Conservation (phyloP, 2,329 filamentous ascomycete species). For the Stachybotrys echinatus region DNA sequence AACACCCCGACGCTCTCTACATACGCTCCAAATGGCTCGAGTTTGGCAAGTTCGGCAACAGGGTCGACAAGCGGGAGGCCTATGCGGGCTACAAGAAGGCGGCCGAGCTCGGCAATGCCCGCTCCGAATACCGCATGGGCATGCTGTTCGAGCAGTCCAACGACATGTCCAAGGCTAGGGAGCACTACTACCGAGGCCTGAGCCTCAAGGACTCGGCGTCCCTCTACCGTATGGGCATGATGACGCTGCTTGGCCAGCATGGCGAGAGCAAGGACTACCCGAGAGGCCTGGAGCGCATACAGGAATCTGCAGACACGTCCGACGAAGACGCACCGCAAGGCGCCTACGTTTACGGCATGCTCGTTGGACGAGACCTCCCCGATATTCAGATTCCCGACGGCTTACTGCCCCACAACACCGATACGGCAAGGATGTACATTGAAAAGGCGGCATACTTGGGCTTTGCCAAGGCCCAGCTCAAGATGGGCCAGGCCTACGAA, state of each 20-base stretch:
- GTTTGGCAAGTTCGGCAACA: constrained; percentile 91
- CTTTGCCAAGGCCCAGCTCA: constrained; percentile 92
- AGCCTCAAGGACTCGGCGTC: constrained; percentile 81
- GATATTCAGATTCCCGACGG: constrained; percentile 74
- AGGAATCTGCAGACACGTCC: constrained; percentile 74
- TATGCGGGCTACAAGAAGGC: constrained; percentile 81
- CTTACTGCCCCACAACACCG: constrained; percentile 66
- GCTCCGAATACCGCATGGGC: constrained; percentile 93
- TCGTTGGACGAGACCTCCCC: constrained; percentile 84
- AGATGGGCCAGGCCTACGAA: constrained; percentile 96
- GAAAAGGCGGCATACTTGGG: constrained; percentile 95
- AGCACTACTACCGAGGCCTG: constrained; percentile 82
- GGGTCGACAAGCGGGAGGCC: constrained; percentile 90
- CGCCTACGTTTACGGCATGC: constrained; percentile 93
- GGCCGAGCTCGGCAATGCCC: constrained; percentile 78
- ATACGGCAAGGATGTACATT: constrained; percentile 76
- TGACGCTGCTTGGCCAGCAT: constrained; percentile 91
- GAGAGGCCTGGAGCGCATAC: constrained; percentile 76
- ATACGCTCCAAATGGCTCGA: constrained; percentile 96
- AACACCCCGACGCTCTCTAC: constrained; percentile 90
- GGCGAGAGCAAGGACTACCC: constrained; percentile 78
- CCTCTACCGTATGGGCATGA: constrained; percentile 86
- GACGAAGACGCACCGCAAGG: constrained; percentile 97
- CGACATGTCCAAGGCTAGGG: constrained; percentile 83
- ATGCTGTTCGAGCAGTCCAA: constrained; percentile 98